These are phyloP conservation scores for Aspergillus quadrilineatus DNA, from an alignment of 2,329 filamentous ascomycete species.

Conservation along the genomic window DNA sequence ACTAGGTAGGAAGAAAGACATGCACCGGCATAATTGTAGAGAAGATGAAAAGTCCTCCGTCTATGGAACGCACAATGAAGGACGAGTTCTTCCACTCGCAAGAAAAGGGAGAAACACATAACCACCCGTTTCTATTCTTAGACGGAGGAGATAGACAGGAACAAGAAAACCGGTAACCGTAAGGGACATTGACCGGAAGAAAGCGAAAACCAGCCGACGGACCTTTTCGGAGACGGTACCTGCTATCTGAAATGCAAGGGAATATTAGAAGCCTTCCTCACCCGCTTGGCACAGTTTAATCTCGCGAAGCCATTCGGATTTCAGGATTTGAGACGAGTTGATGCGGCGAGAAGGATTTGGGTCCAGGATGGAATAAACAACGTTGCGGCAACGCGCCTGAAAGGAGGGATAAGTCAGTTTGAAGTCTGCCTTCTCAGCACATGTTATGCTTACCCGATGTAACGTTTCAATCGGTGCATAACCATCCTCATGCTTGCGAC, in stretches of 20 bases:
- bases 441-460: constrained; percentile 68
- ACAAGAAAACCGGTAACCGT: constrained; percentile 4
- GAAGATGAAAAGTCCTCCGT: constrained; percentile 24
- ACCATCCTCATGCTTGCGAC: constrained; percentile 88
- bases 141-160: constrained; percentile 16
- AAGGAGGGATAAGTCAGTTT: constrained; percentile 16
- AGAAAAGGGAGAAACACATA: constrained; percentile 21
- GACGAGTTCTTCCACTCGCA: constrained; percentile 13
- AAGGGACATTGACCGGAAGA: constrained; percentile 18
- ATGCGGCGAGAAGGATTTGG: constrained; percentile 90
- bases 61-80: constrained; percentile 21
- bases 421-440: neutral
- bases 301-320: constrained; percentile 97
- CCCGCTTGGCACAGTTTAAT: constrained; percentile 96
- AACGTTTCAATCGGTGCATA: constrained; percentile 95
- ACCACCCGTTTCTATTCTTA: constrained; percentile 22
- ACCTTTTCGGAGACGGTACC: constrained; percentile 8
- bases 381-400: constrained; percentile 93
- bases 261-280: constrained; percentile 77
- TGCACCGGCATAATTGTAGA: constrained; percentile 25
- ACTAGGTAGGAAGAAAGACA: constrained; percentile 23
- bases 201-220: constrained; percentile 16
- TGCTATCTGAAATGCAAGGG: constrained; percentile 8
- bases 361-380: constrained; percentile 97
- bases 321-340: constrained; percentile 92